Base-by-base conservation (phyloP, 164 flowering plant species). In the Cinnamomum micranthum region DNA sequence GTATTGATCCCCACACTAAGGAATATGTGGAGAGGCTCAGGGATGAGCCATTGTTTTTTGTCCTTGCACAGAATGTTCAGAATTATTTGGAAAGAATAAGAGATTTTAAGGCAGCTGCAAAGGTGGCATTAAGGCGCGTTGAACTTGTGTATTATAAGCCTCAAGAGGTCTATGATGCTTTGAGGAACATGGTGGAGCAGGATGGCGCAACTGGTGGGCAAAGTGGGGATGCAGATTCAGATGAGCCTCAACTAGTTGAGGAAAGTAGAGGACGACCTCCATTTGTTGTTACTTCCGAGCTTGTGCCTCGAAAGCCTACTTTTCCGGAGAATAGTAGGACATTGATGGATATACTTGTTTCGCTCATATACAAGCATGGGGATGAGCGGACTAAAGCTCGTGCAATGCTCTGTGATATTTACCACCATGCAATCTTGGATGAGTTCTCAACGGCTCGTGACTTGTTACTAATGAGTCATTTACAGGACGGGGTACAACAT, bases 341-440 rank as follows among this genome's bases (percentile, higher is more conserved):
- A 63, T 23, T 93, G 77, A 92, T 95, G 98, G 95, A 95, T 82
- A 73, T 64, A 28, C 82, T 93, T 19, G 97, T 95, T 65, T 90
- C 94, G 20, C 86, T 88, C 35, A 92, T 95, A 51, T 95, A 95
- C 83, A 87, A 86, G 77, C 79, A 82, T 77, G 98, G 98, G 35
- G 99, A 95, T 82, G 98, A 95, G 80, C 84, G 98, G 25, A 95
- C 99, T 0, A 95, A 93, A 79, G 99, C 99, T 7, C 89, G 98
- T 72, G 98, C 98, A 41, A 92, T 92, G 99, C 90, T 93, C 3
- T 95, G 97, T 84, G 99, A 95, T 81, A 92, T 95, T 9, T 95
- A 95, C 59, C 95, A 95, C 77, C 98, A 93, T 85, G 98, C 99
- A 20, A 83, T 92, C 68, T 62, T 83, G 73, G 96, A 95, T 77